Evolutionary conservation across 768 basidiomycete species (phyloP).

Genomic region (Hortiboletus campestris): DNA sequence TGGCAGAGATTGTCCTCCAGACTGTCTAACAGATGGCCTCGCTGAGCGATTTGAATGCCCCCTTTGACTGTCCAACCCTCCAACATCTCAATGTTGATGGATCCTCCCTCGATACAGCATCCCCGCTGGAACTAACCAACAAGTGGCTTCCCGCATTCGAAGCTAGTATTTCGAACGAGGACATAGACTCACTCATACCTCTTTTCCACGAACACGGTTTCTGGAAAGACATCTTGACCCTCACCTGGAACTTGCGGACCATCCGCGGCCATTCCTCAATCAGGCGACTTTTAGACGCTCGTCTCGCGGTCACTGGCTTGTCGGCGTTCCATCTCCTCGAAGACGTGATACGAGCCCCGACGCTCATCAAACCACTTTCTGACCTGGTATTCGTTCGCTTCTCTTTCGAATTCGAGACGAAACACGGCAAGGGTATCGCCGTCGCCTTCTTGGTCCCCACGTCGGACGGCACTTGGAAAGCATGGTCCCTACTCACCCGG

Average conservation of each 20-base stretch:
- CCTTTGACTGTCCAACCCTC: conserved; percentile 24
- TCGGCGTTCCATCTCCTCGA: conserved; percentile 19
- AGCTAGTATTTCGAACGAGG: not conserved
- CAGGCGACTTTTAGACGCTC: conserved; percentile 35
- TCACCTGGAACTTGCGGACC: conserved; percentile 56
- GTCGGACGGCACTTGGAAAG: conserved; percentile 48
- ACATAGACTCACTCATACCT: not conserved
- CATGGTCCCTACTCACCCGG: conserved; percentile 57
- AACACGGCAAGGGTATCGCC: conserved; percentile 48
- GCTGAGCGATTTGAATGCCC: not conserved
- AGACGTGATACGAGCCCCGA: conserved; percentile 27
- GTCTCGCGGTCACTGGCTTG: conserved; percentile 27
- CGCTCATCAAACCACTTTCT: conserved; percentile 41
- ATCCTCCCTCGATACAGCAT: conserved; percentile 6
- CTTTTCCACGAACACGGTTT: conserved; percentile 29
- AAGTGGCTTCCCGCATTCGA: conserved; percentile 24
- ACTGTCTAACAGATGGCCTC: not conserved
- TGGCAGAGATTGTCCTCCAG: too few species aligned
- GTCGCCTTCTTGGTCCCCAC: conserved; percentile 50
- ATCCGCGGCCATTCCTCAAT: conserved; percentile 40
- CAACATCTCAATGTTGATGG: conserved; percentile 16
- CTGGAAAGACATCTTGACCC: conserved; percentile 52
- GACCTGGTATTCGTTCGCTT: conserved; percentile 58
- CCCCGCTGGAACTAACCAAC: conserved; percentile 5
- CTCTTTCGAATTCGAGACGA: conserved; percentile 54